Percentiles rank a stretch among this genome's conserved stretches.
Evolutionary conservation across 23 red algal genomes (phyloP).

Genomic region (Rhodosorus marinus): DNA sequence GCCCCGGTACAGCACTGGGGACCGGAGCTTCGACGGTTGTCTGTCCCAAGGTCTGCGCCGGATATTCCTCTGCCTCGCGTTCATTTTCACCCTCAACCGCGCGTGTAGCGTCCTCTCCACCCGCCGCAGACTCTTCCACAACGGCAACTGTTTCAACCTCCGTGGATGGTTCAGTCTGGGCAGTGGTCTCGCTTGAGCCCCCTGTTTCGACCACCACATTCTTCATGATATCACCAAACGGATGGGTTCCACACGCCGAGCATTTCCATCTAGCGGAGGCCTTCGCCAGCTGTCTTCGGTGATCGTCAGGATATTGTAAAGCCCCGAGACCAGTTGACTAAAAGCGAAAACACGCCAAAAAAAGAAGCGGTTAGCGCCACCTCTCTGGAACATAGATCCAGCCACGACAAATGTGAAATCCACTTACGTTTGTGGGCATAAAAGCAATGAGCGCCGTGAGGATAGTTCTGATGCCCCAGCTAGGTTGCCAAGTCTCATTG

Average conservation of each 20-base stretch:
- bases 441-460: constrained; percentile 83
- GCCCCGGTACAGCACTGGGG: not conserved
- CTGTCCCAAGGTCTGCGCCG: not conserved
- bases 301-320: not conserved
- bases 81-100: not conserved
- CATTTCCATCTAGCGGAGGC: not conserved
- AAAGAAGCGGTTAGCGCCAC: constrained; percentile 20
- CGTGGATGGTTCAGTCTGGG: not conserved
- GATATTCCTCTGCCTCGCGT: not conserved
- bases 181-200: not conserved
- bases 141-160: not conserved
- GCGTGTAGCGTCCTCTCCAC: not conserved
- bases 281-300: not conserved
- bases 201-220: not conserved
- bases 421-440: constrained; percentile 61
- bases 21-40: not conserved
- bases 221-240: not conserved
- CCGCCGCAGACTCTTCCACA: not conserved
- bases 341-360: constrained; percentile 10
- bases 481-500: constrained; percentile 95
- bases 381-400: constrained; percentile 62
- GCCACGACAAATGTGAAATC: no score
- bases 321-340: not conserved
- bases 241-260: not conserved
- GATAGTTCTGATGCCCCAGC: constrained; percentile 90